Base-by-base conservation (phyloP, 352 stramenopile species). In the Phytophthora colocasiae region DNA sequence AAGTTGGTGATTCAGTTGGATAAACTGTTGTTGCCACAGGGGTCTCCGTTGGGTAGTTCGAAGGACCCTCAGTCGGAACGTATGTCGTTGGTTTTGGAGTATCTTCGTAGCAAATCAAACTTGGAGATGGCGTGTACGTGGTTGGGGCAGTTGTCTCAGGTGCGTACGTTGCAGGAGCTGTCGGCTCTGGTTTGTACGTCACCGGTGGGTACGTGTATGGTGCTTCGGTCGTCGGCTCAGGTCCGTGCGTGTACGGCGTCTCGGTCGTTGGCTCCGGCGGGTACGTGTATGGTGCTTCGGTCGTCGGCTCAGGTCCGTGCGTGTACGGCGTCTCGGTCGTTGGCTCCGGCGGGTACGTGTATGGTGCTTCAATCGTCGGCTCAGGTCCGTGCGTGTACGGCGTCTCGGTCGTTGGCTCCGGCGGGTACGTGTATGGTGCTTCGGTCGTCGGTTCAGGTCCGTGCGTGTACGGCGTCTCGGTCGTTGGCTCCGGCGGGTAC, bases 51-150 rank as follows among this genome's bases (percentile, higher is more conserved):
- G 55, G 32, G 12, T 63, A 47, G 26, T 6, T 50, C 15, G 51
- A 32, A 15, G 48, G 24, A 1, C 26, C 4, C 15, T 65, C 46
- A 4, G 47, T 32, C 6, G 58, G 40, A 15, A 49, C 11, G 34
- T 57, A 58, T 12, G 31, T 59, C 14, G 60, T 22, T 9, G 34
- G n/a, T 6, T 31, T 19, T 2, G 53, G 38, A 12, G 61, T 69
- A 11, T 63, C 46, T 14, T 52, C 61, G 17, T 36, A 50, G 38
- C 52, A 64, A 36, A 69, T 63, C 36, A 65, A 58, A 19, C 44
- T 17, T 24, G 63, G 57, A 6, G 40, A 17, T 0, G 63, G 55
- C 0, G 63, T 60, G 7, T 57, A 26, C 3, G 39, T 45, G 1
- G 51, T 0, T 11, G 58, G 48, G 0, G 48, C 31, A 2, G 32